Evolutionary conservation across 441 rosid genomes (phyloP), one percentile per base, ranked within the genome.

Genomic region (Aquilaria agallochum): DNA sequence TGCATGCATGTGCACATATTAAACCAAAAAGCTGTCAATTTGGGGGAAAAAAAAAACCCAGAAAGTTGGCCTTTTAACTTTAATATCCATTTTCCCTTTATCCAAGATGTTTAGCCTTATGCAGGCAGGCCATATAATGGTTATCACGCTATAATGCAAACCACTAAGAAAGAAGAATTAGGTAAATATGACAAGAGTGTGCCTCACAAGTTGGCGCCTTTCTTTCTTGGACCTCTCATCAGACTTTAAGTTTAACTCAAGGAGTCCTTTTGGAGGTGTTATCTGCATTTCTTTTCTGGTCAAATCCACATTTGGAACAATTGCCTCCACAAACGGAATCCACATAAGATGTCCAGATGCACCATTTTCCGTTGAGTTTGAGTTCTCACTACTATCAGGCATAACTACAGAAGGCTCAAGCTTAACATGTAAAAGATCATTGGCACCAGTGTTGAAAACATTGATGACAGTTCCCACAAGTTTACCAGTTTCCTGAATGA

Each of bases 191-290:
- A 72, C 72, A 78, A 77, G 72, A 78, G 79, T 75, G 73, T 74
- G 88, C 75, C 98, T 88, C 83, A 93, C 98, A 80, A 86, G 87
- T 67, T 90, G 92, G 31, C 93, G 90, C 72, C 96, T 82, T 74
- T 93, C 97, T 80, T 90, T 93, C 87, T 93, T 90, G 75, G 98
- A 88, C 71, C 73, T 83, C 49, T 78, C 79, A 65, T 85, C 91
- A 45, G 82, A 42, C 50, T 86, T 96, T 31, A 86, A 50, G 60
- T 93, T 93, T 60, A 90, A 76, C 84, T 83, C 87, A 3, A 93
- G 92, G 30, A 93, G 95, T 62, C 98, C 98, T 68, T 84, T 87
- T 1, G 98, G 97, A 8, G 98, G 98, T 53, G 90, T 79, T 55
- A 93, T 88, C 59, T 75, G 66, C 86, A 93, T 83, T 81, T 90